Evolutionary conservation across 169 alveolate genomes (phyloP).

Genomic region (Plasmodium gallinaceum): DNA sequence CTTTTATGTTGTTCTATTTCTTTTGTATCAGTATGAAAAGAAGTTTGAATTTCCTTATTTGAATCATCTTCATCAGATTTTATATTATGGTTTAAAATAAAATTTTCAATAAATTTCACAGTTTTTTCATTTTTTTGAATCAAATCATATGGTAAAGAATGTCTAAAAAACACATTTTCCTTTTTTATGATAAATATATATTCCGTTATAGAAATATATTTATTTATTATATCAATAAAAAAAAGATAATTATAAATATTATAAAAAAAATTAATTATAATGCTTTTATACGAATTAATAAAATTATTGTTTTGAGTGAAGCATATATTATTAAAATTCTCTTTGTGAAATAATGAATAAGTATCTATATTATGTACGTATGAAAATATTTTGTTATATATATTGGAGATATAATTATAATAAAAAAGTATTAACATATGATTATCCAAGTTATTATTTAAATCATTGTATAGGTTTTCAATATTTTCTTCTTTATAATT

Average conservation of each 20-base stretch:
- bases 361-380: slow-evolving; percentile 34
- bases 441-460: not conserved
- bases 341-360: slow-evolving; percentile 7
- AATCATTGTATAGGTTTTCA: slow-evolving; percentile 1
- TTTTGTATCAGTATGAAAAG: not conserved
- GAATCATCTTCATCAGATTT: not conserved
- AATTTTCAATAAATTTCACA: not conserved
- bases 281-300: slow-evolving; percentile 10
- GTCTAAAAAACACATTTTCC: not conserved
- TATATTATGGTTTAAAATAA: not conserved
- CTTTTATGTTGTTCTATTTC: not conserved
- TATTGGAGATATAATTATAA: slow-evolving; percentile 16
- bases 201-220: slow-evolving; percentile 11
- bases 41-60: not conserved
- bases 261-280: slow-evolving; percentile 18
- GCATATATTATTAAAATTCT: slow-evolving; percentile 23
- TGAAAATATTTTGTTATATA: slow-evolving; percentile 14
- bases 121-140: slow-evolving; percentile 24
- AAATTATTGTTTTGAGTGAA: not conserved
- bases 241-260: slow-evolving; percentile 36
- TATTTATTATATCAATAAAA: slow-evolving; percentile 21
- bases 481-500: slow-evolving; percentile 36
- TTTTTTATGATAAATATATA: slow-evolving; percentile 18
- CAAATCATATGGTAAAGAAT: slow-evolving; percentile 24
- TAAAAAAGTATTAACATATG: slow-evolving; percentile 1